These are phyloP conservation scores for Alloteropsis semialata DNA, from an alignment of 176 grass and related monocot species.

Conservation along the genomic window DNA sequence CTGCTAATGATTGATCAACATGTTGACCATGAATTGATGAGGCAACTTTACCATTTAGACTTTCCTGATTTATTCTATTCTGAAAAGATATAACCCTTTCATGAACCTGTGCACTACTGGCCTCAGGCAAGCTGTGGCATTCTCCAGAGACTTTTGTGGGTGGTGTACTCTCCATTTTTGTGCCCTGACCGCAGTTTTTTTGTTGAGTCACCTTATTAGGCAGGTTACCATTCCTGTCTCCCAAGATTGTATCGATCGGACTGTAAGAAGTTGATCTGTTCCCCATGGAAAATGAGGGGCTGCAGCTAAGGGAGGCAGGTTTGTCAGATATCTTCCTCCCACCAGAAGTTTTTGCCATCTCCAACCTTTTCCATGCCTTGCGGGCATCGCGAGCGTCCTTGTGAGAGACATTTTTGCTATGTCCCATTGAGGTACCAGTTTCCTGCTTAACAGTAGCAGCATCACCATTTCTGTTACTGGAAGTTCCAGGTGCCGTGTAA, in stretches of 20 bases:
- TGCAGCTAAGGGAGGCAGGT: constrained; percentile 13
- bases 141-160: background rate
- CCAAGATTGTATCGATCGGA: constrained; percentile 28
- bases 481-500: background rate
- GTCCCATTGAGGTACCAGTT: background rate
- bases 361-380: constrained; percentile 88
- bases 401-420: constrained; percentile 3
- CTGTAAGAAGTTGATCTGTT: constrained; percentile 45
- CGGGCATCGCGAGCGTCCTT: constrained; percentile 23
- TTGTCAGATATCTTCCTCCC: constrained; percentile 33
- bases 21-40: background rate
- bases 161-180: constrained; percentile 11
- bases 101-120: background rate
- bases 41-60: constrained; percentile 23
- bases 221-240: constrained; percentile 5
- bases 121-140: background rate
- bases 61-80: constrained; percentile 31
- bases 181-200: background rate
- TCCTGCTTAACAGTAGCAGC: background rate
- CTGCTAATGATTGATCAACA: background rate
- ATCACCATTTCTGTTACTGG: background rate
- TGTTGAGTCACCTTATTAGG: background rate
- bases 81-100: background rate
- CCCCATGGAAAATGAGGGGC: constrained; percentile 36
- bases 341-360: constrained; percentile 49